These are phyloP conservation scores for Fusarium sp. DNA, from an alignment of 2,329 filamentous ascomycete species.

Conservation along the genomic window DNA sequence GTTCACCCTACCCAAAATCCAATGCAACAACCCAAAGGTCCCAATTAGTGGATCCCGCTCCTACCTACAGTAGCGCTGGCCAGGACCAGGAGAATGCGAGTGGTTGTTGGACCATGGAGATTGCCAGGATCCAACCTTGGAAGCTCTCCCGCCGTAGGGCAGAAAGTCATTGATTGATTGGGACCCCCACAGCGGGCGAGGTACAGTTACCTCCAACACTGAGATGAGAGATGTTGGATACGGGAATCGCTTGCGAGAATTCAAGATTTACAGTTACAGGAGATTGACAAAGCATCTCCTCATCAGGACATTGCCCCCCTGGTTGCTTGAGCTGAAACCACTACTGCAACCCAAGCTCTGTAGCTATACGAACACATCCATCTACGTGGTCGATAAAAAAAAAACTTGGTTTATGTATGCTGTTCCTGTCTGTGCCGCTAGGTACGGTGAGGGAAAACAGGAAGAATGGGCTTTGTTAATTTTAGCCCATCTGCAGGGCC, in stretches of 20 bases:
- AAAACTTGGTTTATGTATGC: neutral
- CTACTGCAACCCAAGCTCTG: conserved; percentile 26
- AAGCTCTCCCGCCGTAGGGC: conserved; percentile 11
- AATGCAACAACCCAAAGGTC: neutral
- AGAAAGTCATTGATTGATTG: neutral
- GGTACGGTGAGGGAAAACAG: neutral
- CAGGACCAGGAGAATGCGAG: neutral
- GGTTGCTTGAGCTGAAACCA: conserved; percentile 24
- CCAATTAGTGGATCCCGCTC: conserved; percentile 20
- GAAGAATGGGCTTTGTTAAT: conserved; percentile 1
- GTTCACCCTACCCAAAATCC: neutral
- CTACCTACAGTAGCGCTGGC: conserved; percentile 12
- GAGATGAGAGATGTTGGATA: conserved; percentile 2
- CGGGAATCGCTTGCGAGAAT: neutral
- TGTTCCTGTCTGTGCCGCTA: neutral
- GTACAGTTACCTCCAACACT: neutral
- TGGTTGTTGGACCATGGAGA: conserved; percentile 22
- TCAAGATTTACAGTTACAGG: neutral
- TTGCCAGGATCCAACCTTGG: conserved; percentile 34
- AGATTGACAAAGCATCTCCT: conserved; percentile 3
- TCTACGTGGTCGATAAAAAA: neutral
- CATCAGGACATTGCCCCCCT: neutral
- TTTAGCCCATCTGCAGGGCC: conserved; percentile 22
- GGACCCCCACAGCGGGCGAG: conserved; percentile 31
- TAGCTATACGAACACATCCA: conserved; percentile 8